Conservation (phyloP, 2,329 filamentous ascomycete genomes). For the Aspergillus texensis region DNA sequence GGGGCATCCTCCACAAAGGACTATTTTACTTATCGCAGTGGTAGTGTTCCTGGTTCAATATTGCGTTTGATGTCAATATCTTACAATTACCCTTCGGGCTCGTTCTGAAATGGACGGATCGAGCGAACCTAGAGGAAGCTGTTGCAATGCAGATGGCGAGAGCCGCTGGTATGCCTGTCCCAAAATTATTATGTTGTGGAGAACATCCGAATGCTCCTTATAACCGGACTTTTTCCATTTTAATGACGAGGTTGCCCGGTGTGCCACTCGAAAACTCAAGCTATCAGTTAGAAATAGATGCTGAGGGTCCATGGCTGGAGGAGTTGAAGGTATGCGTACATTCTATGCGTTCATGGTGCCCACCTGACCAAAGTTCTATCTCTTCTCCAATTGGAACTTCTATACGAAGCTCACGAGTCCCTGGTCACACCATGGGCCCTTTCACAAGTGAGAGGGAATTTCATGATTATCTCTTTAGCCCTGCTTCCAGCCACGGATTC, state of each 20-base stretch:
- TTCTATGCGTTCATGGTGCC: conserved; percentile 39
- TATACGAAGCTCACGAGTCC: conserved; percentile 36
- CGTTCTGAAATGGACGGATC: conserved; percentile 43
- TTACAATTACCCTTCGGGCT: conserved; percentile 43
- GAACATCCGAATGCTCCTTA: conserved; percentile 29
- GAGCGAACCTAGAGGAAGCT: conserved; percentile 40
- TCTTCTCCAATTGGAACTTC: conserved; percentile 36
- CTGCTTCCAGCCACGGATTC: conserved; percentile 25
- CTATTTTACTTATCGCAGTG: conserved; percentile 33
- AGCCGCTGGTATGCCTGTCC: conserved; percentile 39
- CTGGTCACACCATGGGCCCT: conserved; percentile 35
- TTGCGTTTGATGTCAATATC: conserved; percentile 30
- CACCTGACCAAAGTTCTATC: conserved; percentile 28
- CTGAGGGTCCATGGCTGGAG: conserved; percentile 34
- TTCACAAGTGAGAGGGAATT: conserved; percentile 31
- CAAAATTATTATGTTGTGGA: conserved; percentile 37
- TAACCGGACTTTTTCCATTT: conserved; percentile 35
- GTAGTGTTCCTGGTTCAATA: conserved; percentile 34
- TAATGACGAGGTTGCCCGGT: conserved; percentile 47
- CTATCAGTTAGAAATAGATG: conserved; percentile 30
- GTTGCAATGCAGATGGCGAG: conserved; percentile 38
- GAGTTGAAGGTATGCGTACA: conserved; percentile 39
- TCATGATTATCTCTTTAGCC: conserved; percentile 32
- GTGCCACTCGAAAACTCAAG: conserved; percentile 31
- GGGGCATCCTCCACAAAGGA: conserved; percentile 32